Evolutionary conservation across 192 early-diverging fungal genomes (phyloP).

Genomic region (Podochytrium sp.): DNA sequence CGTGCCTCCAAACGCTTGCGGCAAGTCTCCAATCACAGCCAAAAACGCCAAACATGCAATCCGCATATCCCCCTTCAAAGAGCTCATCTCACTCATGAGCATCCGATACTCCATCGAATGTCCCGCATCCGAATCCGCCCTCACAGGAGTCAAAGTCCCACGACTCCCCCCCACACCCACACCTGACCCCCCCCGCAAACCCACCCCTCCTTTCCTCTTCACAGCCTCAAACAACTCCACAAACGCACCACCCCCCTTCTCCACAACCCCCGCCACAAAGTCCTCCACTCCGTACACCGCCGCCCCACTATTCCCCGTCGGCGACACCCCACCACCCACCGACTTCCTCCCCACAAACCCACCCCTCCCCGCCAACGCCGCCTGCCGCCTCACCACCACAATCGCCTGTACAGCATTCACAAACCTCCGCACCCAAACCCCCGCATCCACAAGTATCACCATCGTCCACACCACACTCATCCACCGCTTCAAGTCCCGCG

Average conservation of each 20-base stretch:
- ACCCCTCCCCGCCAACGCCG: background rate
- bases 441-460: background rate
- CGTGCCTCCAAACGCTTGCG: background rate
- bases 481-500: constrained; percentile 8
- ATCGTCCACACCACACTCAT: background rate
- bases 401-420: background rate
- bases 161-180: background rate
- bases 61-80: constrained; percentile 11
- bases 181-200: background rate
- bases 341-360: background rate
- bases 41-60: background rate
- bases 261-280: background rate
- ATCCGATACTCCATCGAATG: constrained; percentile 8
- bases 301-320: background rate
- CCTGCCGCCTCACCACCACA: background rate
- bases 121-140: background rate
- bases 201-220: no score
- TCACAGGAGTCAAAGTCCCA: background rate
- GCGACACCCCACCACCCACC: background rate
- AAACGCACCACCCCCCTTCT: background rate
- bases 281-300: constrained; percentile 14
- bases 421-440: background rate
- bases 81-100: constrained; percentile 4
- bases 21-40: background rate
- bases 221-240: background rate